Conservation (phyloP, 441 rosid genomes). For the Brassica hybrid region DNA sequence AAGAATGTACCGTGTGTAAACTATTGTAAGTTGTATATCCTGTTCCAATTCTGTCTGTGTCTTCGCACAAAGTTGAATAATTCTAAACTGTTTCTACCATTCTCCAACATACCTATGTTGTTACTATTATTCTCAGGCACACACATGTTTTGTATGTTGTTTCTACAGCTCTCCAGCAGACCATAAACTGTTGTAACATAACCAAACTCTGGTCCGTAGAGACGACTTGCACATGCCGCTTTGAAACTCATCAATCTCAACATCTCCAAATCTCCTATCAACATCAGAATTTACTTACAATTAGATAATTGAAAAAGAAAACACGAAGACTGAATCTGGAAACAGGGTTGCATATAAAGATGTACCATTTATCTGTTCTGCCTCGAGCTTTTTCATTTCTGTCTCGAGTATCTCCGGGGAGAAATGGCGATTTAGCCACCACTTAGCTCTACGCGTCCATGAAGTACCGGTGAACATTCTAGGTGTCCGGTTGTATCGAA, state of each 20-base stretch:
- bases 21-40: constrained; percentile 15
- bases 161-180: constrained; percentile 42
- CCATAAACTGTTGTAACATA: constrained; percentile 52
- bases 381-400: constrained; percentile 49
- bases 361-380: constrained; percentile 61
- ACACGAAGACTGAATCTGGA: not conserved
- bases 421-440: constrained; percentile 80
- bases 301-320: not conserved
- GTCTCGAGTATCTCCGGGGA: constrained; percentile 51
- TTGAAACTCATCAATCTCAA: constrained; percentile 51
- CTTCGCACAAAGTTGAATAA: constrained; percentile 1
- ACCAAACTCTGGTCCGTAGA: constrained; percentile 61
- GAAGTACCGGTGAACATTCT: constrained; percentile 44
- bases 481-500: constrained; percentile 49
- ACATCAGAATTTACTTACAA: not conserved
- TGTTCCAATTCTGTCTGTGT: not conserved
- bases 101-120: not conserved
- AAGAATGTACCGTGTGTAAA: not conserved
- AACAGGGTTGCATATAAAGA: not conserved
- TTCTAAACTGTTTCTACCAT: not conserved
- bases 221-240: constrained; percentile 77
- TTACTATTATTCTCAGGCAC: constrained; percentile 41
- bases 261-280: constrained; percentile 42
- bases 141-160: not conserved
- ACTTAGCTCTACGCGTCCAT: constrained; percentile 73